Conservation (phyloP, 805 yeast species). For the Candida multigemmis region DNA sequence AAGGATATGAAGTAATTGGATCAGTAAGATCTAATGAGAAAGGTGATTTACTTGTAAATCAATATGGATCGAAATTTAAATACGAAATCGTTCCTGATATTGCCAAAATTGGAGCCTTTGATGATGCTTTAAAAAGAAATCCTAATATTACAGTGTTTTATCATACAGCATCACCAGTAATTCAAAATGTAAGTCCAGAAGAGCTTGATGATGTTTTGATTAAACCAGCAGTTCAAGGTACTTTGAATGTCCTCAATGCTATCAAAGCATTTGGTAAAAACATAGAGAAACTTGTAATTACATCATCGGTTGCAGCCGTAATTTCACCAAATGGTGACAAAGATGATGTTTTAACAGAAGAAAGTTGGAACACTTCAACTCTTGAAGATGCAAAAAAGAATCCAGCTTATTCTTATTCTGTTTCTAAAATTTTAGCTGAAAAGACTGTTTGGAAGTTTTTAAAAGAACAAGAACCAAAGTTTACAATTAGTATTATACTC, state of each 20-base stretch:
- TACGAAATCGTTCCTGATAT: constrained; percentile 17
- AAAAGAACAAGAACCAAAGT: constrained; percentile 26
- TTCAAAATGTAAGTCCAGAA: constrained; percentile 13
- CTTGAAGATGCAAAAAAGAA: constrained; percentile 29
- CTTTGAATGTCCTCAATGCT: constrained; percentile 36
- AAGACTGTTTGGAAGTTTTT: constrained; percentile 46
- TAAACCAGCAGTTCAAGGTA: constrained; percentile 22
- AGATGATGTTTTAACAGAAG: constrained; percentile 11
- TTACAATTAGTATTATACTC: constrained; percentile 23
- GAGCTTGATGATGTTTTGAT: constrained; percentile 12
- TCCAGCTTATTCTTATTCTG: constrained; percentile 19
- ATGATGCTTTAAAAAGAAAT: constrained; percentile 14
- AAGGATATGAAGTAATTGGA: constrained; percentile 40
- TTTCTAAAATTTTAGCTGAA: constrained; percentile 50
- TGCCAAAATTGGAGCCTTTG: constrained; percentile 15
- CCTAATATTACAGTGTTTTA: constrained; percentile 16
- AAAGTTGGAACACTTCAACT: constrained; percentile 38
- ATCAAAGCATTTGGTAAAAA: constrained; percentile 33
- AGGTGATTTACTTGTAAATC: constrained; percentile 28
- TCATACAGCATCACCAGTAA: constrained; percentile 23
- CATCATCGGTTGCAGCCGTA: constrained; percentile 29
- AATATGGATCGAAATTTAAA: constrained; percentile 19
- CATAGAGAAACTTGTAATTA: constrained; percentile 40
- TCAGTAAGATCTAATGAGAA: constrained; percentile 39
- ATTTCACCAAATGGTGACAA: constrained; percentile 8